Conservation (phyloP, 148 eudicot genomes). For the Silene latifolia region DNA sequence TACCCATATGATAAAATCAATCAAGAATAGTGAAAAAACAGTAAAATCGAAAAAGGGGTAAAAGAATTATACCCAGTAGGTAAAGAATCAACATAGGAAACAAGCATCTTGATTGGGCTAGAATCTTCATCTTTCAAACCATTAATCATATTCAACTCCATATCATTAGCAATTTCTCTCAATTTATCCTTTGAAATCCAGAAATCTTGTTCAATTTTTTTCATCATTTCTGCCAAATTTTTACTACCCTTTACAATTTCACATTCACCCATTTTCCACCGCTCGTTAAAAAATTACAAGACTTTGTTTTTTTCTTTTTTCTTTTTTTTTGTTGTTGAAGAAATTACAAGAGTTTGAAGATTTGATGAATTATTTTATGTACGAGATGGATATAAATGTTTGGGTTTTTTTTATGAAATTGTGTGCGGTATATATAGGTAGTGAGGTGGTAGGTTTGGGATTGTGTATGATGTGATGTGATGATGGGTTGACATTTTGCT, state of each 20-base stretch:
- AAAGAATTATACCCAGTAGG: conserved; percentile 33
- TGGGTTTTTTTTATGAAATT: too few relatives aligned
- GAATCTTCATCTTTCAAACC: conserved; percentile 29
- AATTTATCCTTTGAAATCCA: conserved; percentile 16
- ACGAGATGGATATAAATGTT: too few relatives aligned
- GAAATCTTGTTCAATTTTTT: conserved; percentile 24
- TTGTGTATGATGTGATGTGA: not conserved
- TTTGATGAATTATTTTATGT: too few relatives aligned
- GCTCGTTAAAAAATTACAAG: not conserved
- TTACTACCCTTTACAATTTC: not conserved
- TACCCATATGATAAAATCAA: not conserved
- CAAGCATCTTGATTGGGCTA: conserved; percentile 36
- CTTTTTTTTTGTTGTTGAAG: too few relatives aligned
- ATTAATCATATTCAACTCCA: conserved; percentile 29
- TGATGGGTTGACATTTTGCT: conserved; percentile 24
- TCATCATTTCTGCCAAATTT: conserved; percentile 19
- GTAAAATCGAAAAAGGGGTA: not conserved
- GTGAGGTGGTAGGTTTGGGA: not conserved
- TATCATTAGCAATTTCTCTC: conserved; percentile 26
- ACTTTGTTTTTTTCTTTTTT: too few relatives aligned
- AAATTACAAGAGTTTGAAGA: too few relatives aligned
- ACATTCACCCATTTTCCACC: conserved; percentile 19
- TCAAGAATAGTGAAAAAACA: not conserved
- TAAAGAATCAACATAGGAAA: conserved; percentile 35
- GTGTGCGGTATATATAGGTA: too few relatives aligned